Evolutionary conservation across 768 basidiomycete species (phyloP).

Genomic region (Daedaleopsis sinensis): DNA sequence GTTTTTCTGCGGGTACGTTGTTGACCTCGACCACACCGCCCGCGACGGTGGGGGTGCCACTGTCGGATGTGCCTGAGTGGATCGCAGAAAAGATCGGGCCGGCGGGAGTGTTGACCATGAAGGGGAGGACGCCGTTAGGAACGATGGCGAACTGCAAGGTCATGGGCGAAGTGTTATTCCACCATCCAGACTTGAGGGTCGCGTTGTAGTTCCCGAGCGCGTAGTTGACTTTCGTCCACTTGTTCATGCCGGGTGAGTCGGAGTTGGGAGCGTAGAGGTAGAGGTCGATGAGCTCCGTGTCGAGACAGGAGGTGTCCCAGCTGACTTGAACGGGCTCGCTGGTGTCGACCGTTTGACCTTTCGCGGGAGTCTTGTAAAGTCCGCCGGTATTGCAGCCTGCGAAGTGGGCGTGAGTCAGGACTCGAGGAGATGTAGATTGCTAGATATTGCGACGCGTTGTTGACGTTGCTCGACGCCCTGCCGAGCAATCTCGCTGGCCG

Average conservation of each 20-base stretch:
- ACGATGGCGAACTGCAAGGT: slow-evolving; percentile 65
- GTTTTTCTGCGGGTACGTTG: slow-evolving; percentile 33
- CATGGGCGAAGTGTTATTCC: slow-evolving; percentile 56
- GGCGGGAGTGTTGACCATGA: slow-evolving; percentile 56
- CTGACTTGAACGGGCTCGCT: slow-evolving; percentile 54
- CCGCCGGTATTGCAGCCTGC: slow-evolving; percentile 58
- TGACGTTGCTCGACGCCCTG: no score
- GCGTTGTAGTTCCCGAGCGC: slow-evolving; percentile 51
- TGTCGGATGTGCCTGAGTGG: slow-evolving; percentile 42
- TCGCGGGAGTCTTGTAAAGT: slow-evolving; percentile 61
- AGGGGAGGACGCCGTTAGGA: slow-evolving; percentile 48
- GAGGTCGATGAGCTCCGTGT: slow-evolving; percentile 59
- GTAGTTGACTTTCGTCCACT: slow-evolving; percentile 58
- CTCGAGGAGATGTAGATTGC: no score
- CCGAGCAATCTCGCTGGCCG: not conserved
- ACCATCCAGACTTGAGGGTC: slow-evolving; percentile 65
- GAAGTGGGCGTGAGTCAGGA: no score
- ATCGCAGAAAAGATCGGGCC: slow-evolving; percentile 74
- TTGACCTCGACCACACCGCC: slow-evolving; percentile 44
- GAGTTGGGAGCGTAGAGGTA: slow-evolving; percentile 60
- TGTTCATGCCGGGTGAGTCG: slow-evolving; percentile 48
- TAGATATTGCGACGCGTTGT: no score
- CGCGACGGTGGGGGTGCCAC: slow-evolving; percentile 29
- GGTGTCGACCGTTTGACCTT: slow-evolving; percentile 48
- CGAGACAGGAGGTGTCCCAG: slow-evolving; percentile 68